phyloP scores from a whole-genome alignment of 495 filamentous ascomycete species.

The Lepidopterella palustris region DNA sequence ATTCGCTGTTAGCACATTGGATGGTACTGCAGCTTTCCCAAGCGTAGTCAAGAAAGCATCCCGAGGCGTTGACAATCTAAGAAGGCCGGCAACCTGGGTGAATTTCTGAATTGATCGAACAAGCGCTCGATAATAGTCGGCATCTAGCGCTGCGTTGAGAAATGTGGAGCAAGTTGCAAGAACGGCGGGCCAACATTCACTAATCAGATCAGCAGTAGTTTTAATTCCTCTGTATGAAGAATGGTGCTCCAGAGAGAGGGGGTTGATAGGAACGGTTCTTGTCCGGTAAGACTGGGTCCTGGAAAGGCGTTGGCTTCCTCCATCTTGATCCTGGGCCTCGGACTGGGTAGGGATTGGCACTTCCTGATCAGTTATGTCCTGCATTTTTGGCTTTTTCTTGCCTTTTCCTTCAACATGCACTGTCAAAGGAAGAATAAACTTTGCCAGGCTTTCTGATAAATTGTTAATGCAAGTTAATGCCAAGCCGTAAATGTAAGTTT shows the following conservation, averaged over 20 bases:
- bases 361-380: conserved; percentile 11
- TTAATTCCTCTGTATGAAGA: conserved; percentile 62
- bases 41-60: conserved; percentile 94
- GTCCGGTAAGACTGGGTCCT: conserved; percentile 42
- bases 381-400: conserved; percentile 37
- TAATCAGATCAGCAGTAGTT: conserved; percentile 72
- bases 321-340: not conserved
- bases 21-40: conserved; percentile 83
- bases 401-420: conserved; percentile 56
- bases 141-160: conserved; percentile 80
- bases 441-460: conserved; percentile 85
- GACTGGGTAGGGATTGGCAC: not conserved
- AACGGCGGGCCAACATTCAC: conserved; percentile 91
- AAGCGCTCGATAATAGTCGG: conserved; percentile 88
- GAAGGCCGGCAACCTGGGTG: conserved; percentile 85
- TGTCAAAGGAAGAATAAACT: conserved; percentile 84
- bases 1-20: conserved; percentile 61
- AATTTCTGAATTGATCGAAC: conserved; percentile 95
- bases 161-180: conserved; percentile 93
- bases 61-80: conserved; percentile 74
- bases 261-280: conserved; percentile 64
- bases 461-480: conserved; percentile 80
- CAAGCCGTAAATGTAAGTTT: conserved; percentile 89
- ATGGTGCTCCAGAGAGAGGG: conserved; percentile 64
- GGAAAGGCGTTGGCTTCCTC: not conserved